Percentiles rank a stretch among this genome's conserved stretches.
These are phyloP conservation scores for Lepidium sativum DNA, from an alignment of 345 rosid genomes.

Conservation along the genomic window DNA sequence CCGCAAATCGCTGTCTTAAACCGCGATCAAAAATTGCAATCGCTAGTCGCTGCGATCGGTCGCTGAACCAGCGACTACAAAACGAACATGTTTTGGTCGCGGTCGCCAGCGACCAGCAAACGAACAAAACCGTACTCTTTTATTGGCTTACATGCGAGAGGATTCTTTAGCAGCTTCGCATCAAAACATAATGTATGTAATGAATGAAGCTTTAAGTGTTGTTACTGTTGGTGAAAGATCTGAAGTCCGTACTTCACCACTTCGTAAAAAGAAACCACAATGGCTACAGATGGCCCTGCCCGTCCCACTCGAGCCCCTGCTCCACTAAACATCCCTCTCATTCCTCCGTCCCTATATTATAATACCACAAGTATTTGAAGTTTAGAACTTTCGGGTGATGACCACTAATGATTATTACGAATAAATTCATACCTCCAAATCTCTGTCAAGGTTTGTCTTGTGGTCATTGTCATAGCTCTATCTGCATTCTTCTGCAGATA, in stretches of 20 bases:
- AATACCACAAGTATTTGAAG: background rate
- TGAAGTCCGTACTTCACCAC: slow-evolving; percentile 66
- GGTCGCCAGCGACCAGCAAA: no score
- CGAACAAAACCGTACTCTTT: no score
- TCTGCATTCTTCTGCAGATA: slow-evolving; percentile 54
- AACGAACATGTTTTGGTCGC: no score
- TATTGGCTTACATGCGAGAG: slow-evolving; percentile 7
- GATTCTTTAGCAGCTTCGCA: background rate
- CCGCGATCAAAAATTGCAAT: no score
- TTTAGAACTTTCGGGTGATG: background rate
- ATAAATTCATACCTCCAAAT: slow-evolving; percentile 62
- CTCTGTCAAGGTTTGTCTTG: slow-evolving; percentile 57
- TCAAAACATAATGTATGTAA: background rate
- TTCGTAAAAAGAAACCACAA: slow-evolving; percentile 84
- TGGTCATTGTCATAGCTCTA: slow-evolving; percentile 68
- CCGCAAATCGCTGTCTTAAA: no score
- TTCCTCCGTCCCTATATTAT: slow-evolving; percentile 58
- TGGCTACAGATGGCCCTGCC: slow-evolving; percentile 90
- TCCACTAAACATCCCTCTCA: slow-evolving; percentile 71
- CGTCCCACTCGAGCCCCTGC: slow-evolving; percentile 75
- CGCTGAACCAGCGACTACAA: no score
- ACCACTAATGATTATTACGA: background rate
- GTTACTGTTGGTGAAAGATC: slow-evolving; percentile 29
- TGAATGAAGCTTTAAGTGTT: background rate
- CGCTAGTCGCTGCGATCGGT: no score